Conservation (phyloP, 169 alveolate species). For the Ichthyophthirius multifiliis region DNA sequence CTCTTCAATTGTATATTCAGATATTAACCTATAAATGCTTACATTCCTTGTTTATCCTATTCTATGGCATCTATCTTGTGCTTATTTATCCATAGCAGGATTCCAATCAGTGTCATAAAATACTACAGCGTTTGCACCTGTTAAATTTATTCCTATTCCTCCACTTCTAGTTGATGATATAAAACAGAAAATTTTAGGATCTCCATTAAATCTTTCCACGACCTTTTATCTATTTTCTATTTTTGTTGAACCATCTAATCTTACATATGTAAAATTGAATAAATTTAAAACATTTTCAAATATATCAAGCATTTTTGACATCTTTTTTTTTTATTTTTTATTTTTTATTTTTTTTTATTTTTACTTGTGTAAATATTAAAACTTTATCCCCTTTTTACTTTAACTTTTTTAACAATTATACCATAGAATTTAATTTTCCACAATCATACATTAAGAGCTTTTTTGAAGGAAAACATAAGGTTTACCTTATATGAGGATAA, state of each 20-base stretch:
- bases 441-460: slow-evolving; percentile 90
- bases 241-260: slow-evolving; percentile 98
- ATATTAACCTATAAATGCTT: slow-evolving; percentile 94
- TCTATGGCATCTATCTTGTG: slow-evolving; percentile 98
- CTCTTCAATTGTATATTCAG: slow-evolving; percentile 97
- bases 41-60: slow-evolving; percentile 98
- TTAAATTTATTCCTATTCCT: slow-evolving; percentile 97
- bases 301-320: slow-evolving; percentile 97
- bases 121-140: slow-evolving; percentile 98
- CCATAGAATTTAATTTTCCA: slow-evolving; percentile 90
- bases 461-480: slow-evolving; percentile 78
- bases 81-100: slow-evolving; percentile 99
- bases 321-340: slow-evolving; percentile 17
- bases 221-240: slow-evolving; percentile 95
- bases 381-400: slow-evolving; percentile 93
- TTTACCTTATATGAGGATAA: slow-evolving; percentile 6
- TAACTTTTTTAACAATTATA: slow-evolving; percentile 84
- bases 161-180: slow-evolving; percentile 98
- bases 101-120: slow-evolving; percentile 99
- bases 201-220: slow-evolving; percentile 94
- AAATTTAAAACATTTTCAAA: slow-evolving; percentile 94
- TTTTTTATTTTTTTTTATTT: not conserved
- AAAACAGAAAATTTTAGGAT: slow-evolving; percentile 92
- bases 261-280: slow-evolving; percentile 94
- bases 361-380: slow-evolving; percentile 92